Evolutionary conservation across 2,329 filamentous ascomycete species (phyloP).

Genomic region (Neophaeococcomyces aloes): DNA sequence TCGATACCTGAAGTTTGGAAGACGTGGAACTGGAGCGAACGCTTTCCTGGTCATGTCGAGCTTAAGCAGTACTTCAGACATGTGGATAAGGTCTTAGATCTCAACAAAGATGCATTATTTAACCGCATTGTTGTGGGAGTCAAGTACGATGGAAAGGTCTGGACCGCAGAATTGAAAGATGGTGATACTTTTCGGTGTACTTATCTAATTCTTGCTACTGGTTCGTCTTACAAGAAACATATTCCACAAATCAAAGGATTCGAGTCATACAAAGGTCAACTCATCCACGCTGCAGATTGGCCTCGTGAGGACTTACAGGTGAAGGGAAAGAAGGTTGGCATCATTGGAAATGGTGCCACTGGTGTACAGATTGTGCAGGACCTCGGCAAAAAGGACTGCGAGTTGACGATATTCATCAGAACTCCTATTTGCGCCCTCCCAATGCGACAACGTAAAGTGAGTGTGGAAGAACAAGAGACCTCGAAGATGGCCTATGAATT

Average conservation of each 20-base stretch:
- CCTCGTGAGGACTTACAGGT: slow-evolving; percentile 42
- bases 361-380: slow-evolving; percentile 56
- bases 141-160: slow-evolving; percentile 21
- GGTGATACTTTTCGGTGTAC: slow-evolving; percentile 21
- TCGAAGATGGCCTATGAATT: neutral
- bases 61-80: slow-evolving; percentile 33
- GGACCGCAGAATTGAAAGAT: slow-evolving; percentile 31
- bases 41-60: slow-evolving; percentile 31
- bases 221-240: slow-evolving; percentile 38
- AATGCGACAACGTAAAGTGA: slow-evolving; percentile 47
- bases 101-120: slow-evolving; percentile 29
- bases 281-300: slow-evolving; percentile 53
- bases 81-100: slow-evolving; percentile 29
- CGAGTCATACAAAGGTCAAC: slow-evolving; percentile 46
- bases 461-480: slow-evolving; percentile 35
- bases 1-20: slow-evolving; percentile 40
- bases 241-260: slow-evolving; percentile 51
- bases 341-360: slow-evolving; percentile 54
- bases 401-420: slow-evolving; percentile 47
- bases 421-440: slow-evolving; percentile 56
- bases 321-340: slow-evolving; percentile 39
- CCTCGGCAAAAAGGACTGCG: slow-evolving; percentile 42
- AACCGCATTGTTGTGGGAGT: slow-evolving; percentile 28
- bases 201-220: slow-evolving; percentile 20
- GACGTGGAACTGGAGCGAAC: slow-evolving; percentile 36